A percentile compares a stretch with the other conserved stretches of the same genome.
These are phyloP conservation scores for Paraphoma chrysanthemicola DNA, from an alignment of 2,329 filamentous ascomycete genomes.

Conservation along the genomic window DNA sequence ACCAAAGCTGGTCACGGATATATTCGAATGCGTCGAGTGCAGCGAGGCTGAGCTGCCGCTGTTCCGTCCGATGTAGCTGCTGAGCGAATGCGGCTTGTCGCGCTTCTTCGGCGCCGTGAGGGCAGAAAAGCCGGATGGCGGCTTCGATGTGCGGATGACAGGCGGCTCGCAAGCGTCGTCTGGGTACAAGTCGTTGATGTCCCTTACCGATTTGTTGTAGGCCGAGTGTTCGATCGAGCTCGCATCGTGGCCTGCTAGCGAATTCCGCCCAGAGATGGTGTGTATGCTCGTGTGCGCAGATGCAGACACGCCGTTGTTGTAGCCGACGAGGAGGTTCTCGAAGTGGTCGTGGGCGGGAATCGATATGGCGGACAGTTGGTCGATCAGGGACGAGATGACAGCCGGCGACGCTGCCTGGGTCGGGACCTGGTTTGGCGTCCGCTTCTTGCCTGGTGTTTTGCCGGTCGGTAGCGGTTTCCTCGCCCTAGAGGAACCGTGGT, in stretches of 20 bases:
- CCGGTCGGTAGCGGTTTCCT: slow-evolving; percentile 34
- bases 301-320: slow-evolving; percentile 42
- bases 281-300: slow-evolving; percentile 24
- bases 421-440: slow-evolving; percentile 46
- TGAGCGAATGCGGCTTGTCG: slow-evolving; percentile 57
- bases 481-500: slow-evolving; percentile 19
- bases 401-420: slow-evolving; percentile 64
- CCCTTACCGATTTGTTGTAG: slow-evolving; percentile 61
- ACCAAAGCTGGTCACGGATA: slow-evolving; percentile 47
- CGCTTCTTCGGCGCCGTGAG: slow-evolving; percentile 66
- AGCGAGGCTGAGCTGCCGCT: slow-evolving; percentile 44
- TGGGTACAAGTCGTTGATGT: slow-evolving; percentile 57
- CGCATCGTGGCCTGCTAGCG: slow-evolving; percentile 31
- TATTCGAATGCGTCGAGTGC: slow-evolving; percentile 43
- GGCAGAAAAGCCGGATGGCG: slow-evolving; percentile 76
- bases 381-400: slow-evolving; percentile 71
- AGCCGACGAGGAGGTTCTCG: slow-evolving; percentile 57
- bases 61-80: slow-evolving; percentile 62
- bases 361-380: slow-evolving; percentile 66
- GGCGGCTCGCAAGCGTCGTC: slow-evolving; percentile 70
- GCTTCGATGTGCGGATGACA: slow-evolving; percentile 81
- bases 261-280: slow-evolving; percentile 31
- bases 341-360: slow-evolving; percentile 74
- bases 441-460: slow-evolving; percentile 27
- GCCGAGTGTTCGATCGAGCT: slow-evolving; percentile 79